Evolutionary conservation across 176 grass and related monocot species (phyloP), one percentile per base, ranked within the genome.

Genomic region (Bromus sterilis): DNA sequence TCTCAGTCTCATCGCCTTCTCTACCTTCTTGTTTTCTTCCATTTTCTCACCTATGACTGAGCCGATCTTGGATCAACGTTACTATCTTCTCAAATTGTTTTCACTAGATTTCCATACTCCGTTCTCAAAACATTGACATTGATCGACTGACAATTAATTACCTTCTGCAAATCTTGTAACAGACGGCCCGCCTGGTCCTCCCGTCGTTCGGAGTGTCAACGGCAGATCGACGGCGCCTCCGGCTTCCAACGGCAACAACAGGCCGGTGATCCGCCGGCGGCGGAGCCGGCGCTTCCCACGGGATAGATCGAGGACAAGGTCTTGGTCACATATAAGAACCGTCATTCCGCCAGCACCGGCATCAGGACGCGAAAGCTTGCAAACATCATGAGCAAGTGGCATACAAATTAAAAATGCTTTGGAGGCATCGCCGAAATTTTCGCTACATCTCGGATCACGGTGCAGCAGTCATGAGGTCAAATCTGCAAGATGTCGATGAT

Each of bases 371-470:
- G 66, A 21, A n/a, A 76, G 18, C 13, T 41, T 76, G 61, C 69
- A 80, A 20, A 75, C 36, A 69, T 80, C 69, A n/a, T 80, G 81
- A 80, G 3, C 4, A 59, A 63, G 20, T n/a, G n/a, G n/a, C n/a
- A n/a, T n/a, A n/a, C n/a, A n/a, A n/a, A n/a, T n/a, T 77, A 4
- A 67, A 43, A 56, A 57, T 58, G 5, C 31, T 29, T 21, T 5
- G 24, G 34, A 36, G 18, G 20, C 7, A 49, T 70, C 25, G 41
- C 37, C 55, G 71, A 40, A 23, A 28, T 69, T 75, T n/a, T 62
- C n/a, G 65, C 75, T 36, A 31, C 46, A 84, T 75, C 81, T 81
- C 58, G 63, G 71, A 81, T 71, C 81, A 13, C 30, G 61, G 20
- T n/a, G n/a, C n/a, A 69, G 51, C 46, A 7, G 57, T 24, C 39